Base-by-base conservation (phyloP, 2,329 filamentous ascomycete species). In the Colletotrichum sp. region DNA sequence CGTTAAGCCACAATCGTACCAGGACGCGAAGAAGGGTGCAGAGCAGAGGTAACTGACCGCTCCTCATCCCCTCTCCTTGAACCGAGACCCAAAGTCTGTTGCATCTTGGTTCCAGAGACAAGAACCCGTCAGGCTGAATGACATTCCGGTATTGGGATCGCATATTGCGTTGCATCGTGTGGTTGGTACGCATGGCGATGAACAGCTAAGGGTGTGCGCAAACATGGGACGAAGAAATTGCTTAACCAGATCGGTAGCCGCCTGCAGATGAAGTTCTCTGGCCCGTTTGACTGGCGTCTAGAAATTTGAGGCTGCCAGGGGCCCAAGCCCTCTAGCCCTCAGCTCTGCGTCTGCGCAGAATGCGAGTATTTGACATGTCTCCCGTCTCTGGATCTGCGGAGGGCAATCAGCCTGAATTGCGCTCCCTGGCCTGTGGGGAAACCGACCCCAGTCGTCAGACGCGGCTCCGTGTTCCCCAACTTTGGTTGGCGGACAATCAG, bases 401-500 rank as follows among this genome's bases (percentile, higher is more conserved):
- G n/a, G 26, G 64, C 30, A 69, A 69, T 76, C 64, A 76, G 73
- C 57, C 73, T 76, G 73, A 73, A 69, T 59, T 18, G 7, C 21
- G n/a, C 13, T 8, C 39, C 72, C 70, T n/a, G 59, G 36, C 34
- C 16, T 13, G 32, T 39, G 57, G 62, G 18, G 36, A 34, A 62
- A 16, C 18, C 13, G 13, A 62, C 68, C 68, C 72, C 57, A 15
- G 8, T 24, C 39, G 28, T 16, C 21, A 21, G 28, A 65, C 18
- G 64, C 70, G 73, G 73, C 73, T 76, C 70, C 73, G 64, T 30
- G 44, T 76, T 76, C 64, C 57, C 73, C 73, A 65, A 68, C 64
- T 34, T 24, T 76, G 73, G 70, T 76, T 76, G 70, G 70, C 65
- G 70, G 73, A 73, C 64, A 76, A 69, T 73, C 64, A 73, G 21